Base-by-base conservation (phyloP, 441 rosid species). In the Euphorbia corollata region DNA sequence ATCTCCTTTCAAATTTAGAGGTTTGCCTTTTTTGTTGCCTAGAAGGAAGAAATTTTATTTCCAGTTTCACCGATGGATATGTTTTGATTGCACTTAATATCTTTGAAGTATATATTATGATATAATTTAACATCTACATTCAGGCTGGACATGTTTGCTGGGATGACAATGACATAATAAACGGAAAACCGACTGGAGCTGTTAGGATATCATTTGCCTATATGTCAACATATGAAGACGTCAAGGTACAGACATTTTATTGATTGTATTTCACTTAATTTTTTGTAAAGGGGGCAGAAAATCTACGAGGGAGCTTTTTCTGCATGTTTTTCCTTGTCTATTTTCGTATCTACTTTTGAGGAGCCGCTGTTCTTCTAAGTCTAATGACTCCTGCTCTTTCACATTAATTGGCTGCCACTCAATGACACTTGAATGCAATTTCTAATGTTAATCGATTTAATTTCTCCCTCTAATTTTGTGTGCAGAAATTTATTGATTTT, bases 141-240 rank as follows among this genome's bases (percentile, higher is more conserved):
- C 84, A 93, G 99, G 96, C 88, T 63, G 99, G 99, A 63, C 99
- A 91, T 83, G 73, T 85, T 65, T 93, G 99, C 77, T 89, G 97
- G 99, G 99, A 93, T 84, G 99, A 86, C 77, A 84, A 85, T 75
- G 99, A 93, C 71, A 75, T 93, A 63, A 71, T 93, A 20, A 71
- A 75, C 71, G 99, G 96, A 71, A 93, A 85, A 72, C 96, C 96
- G 67, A 91, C 95, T 64, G 99, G 97, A 63, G 99, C 97, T 65
- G 87, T 89, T 71, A 85, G 99, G 73, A 75, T 93, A 63, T 93
- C 97, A 61, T 89, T 93, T 77, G 97, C 96, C 58, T 93, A 91
- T 73, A 91, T 93, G 97, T 93, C 99, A 65, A 89, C 90, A 13
- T 93, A 82, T 85, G 99, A 89, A 83, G 97, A 93, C 73, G 88